Percentiles rank a stretch among this genome's conserved stretches.
These are phyloP conservation scores for Vigna trinervia DNA, from an alignment of 306 rosid genomes.

Conservation along the genomic window DNA sequence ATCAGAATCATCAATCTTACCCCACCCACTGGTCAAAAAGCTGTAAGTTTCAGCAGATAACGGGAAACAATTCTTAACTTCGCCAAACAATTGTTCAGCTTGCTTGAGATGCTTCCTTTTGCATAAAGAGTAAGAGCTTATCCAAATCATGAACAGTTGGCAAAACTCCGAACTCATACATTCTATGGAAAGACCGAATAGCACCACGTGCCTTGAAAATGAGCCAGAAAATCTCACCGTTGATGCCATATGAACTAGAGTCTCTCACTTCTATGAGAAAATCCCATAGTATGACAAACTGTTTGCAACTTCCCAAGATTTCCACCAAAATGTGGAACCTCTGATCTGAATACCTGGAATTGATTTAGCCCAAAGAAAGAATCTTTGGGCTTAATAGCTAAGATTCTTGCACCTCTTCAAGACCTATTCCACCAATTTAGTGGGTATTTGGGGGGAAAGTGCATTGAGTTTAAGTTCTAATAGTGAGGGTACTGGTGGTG, in stretches of 20 bases:
- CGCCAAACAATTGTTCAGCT: conserved; percentile 75
- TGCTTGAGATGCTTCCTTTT: conserved; percentile 71
- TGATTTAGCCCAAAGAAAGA: conserved; percentile 86
- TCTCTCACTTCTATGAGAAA: conserved; percentile 75
- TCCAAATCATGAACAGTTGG: conserved; percentile 71
- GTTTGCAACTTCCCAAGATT: conserved; percentile 74
- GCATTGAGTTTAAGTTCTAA: conserved; percentile 62
- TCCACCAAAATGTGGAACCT: conserved; percentile 79
- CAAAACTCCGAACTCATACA: conserved; percentile 77
- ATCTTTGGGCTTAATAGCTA: conserved; percentile 79
- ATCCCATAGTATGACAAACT: conserved; percentile 88
- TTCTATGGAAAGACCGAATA: conserved; percentile 71
- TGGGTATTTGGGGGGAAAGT: conserved; percentile 64
- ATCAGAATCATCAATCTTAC: conserved; percentile 60
- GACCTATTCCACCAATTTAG: conserved; percentile 78
- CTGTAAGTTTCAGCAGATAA: conserved; percentile 64
- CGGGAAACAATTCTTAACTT: conserved; percentile 58
- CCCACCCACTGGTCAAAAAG: conserved; percentile 72
- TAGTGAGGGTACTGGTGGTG: conserved; percentile 80
- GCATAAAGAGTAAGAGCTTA: conserved; percentile 69
- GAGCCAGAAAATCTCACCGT: conserved; percentile 70
- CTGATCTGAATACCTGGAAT: conserved; percentile 74
- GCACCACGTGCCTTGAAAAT: conserved; percentile 76
- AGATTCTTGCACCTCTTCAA: conserved; percentile 85
- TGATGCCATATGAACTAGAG: conserved; percentile 54